Conservation (phyloP, 2,329 filamentous ascomycete genomes). For the Raffaelea deltoideospora region DNA sequence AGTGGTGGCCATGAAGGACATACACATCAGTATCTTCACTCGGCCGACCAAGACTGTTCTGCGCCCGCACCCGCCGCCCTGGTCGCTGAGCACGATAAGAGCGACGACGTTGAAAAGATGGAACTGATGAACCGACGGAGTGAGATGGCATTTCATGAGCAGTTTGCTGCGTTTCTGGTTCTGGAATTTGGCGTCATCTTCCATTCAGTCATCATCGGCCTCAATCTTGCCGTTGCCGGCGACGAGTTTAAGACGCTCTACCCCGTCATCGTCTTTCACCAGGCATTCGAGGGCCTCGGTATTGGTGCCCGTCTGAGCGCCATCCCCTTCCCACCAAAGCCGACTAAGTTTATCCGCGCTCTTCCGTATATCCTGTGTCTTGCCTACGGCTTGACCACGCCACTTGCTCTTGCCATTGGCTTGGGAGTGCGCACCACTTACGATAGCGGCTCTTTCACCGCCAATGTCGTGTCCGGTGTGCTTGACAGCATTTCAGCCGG, state of each 20-base stretch:
- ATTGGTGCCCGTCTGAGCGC: constrained; percentile 70
- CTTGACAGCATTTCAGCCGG: constrained; percentile 85
- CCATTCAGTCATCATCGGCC: constrained; percentile 84
- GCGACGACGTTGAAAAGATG: constrained; percentile 49
- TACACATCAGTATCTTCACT: constrained; percentile 45
- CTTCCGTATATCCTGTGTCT: constrained; percentile 63
- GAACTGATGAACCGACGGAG: constrained; percentile 10
- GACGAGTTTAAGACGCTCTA: constrained; percentile 43
- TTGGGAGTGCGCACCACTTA: constrained; percentile 59
- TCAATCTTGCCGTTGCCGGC: constrained; percentile 54
- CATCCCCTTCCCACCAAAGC: constrained; percentile 46
- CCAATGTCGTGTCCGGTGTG: constrained; percentile 67
- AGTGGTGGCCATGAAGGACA: no score
- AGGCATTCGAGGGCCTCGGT: constrained; percentile 89
- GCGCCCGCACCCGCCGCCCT: no score
- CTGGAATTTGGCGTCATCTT: constrained; percentile 94
- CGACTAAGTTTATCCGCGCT: constrained; percentile 42
- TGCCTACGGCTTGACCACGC: constrained; percentile 67
- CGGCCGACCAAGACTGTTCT: constrained; percentile 60
- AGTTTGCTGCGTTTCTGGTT: constrained; percentile 53
- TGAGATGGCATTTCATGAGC: constrained; percentile 20
- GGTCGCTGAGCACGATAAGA: constrained; percentile 56
- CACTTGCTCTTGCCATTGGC: constrained; percentile 71
- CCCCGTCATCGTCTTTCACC: constrained; percentile 67
- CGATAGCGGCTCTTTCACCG: constrained; percentile 35